Percentiles rank a stretch among this genome's conserved stretches.
These are phyloP conservation scores for Colletotrichum sp. DNA, from an alignment of 2,329 filamentous ascomycete genomes.

Conservation along the genomic window DNA sequence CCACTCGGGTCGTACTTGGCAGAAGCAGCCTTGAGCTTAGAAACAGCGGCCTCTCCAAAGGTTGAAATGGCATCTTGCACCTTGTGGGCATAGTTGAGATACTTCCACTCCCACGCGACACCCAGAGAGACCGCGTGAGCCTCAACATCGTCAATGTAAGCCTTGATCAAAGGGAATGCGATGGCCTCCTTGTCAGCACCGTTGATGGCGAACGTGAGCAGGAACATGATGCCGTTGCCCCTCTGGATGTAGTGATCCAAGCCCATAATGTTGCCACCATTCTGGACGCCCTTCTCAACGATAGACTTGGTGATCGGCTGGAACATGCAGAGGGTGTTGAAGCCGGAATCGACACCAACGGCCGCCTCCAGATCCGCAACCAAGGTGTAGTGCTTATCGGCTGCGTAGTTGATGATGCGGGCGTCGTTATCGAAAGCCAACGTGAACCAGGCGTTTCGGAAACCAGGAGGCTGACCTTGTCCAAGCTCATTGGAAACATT, in stretches of 20 bases:
- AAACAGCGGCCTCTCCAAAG: slow-evolving; percentile 42
- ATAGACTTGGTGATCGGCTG: slow-evolving; percentile 37
- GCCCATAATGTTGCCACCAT: slow-evolving; percentile 38
- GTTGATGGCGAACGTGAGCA: slow-evolving; percentile 32
- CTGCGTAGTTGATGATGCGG: slow-evolving; percentile 35
- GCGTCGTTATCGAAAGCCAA: slow-evolving; percentile 39
- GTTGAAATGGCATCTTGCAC: slow-evolving; percentile 41
- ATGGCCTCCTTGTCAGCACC: slow-evolving; percentile 36
- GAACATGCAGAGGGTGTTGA: slow-evolving; percentile 36
- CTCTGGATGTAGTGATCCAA: slow-evolving; percentile 31
- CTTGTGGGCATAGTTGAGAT: slow-evolving; percentile 49
- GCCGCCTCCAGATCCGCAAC: slow-evolving; percentile 29
- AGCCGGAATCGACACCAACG: slow-evolving; percentile 24
- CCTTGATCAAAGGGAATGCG: slow-evolving; percentile 38
- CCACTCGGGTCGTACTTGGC: slow-evolving; percentile 41
- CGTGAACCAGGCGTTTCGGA: slow-evolving; percentile 41
- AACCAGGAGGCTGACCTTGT: slow-evolving; percentile 30
- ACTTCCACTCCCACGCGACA: slow-evolving; percentile 35
- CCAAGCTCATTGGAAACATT: slow-evolving; percentile 34
- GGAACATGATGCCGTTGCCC: slow-evolving; percentile 35
- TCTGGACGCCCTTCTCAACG: slow-evolving; percentile 30
- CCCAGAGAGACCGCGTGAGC: slow-evolving; percentile 27
- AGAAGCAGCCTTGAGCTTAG: slow-evolving; percentile 33
- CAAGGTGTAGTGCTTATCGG: slow-evolving; percentile 33
- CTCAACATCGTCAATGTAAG: slow-evolving; percentile 36